phyloP scores from a whole-genome alignment of 2,329 filamentous ascomycete species.

The Lecanicillium sp. region DNA sequence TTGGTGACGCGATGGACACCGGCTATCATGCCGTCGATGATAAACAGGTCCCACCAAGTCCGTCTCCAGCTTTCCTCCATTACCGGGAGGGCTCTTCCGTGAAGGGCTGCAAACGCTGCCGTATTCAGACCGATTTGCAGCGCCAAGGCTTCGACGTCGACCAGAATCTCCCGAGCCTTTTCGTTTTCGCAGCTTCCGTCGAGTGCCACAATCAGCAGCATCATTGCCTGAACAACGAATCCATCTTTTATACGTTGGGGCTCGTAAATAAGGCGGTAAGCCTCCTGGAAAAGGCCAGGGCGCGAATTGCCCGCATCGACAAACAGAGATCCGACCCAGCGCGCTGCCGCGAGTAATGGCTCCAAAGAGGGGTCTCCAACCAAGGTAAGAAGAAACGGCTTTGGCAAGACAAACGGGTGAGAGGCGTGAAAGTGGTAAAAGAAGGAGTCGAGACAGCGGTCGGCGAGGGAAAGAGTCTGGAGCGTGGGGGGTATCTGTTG shows the following conservation, averaged over 20 bases:
- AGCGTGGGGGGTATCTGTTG: constrained; percentile 18
- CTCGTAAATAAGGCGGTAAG: constrained; percentile 44
- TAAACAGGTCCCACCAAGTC: constrained; percentile 84
- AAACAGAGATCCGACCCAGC: constrained; percentile 52
- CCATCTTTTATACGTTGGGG: constrained; percentile 44
- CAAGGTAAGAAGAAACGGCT: constrained; percentile 42
- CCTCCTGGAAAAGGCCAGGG: constrained; percentile 52
- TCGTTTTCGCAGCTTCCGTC: constrained; percentile 70
- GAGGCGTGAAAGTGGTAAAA: constrained; percentile 52
- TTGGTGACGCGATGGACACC: constrained; percentile 69
- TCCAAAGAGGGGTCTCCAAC: constrained; percentile 42
- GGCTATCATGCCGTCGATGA: constrained; percentile 79
- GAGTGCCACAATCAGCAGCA: constrained; percentile 70
- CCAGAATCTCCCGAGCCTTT: constrained; percentile 61
- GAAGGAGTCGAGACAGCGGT: constrained; percentile 52
- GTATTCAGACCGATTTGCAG: constrained; percentile 72
- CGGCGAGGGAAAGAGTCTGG: constrained; percentile 33
- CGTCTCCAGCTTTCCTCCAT: constrained; percentile 78
- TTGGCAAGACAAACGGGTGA: constrained; percentile 54
- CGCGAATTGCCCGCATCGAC: constrained; percentile 41
- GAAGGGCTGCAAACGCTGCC: constrained; percentile 55
- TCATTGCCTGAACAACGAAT: constrained; percentile 68
- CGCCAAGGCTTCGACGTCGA: constrained; percentile 63
- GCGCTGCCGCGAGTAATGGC: constrained; percentile 47
- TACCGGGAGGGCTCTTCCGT: constrained; percentile 59